phyloP scores from a whole-genome alignment of 2,329 filamentous ascomycete genomes.

The Capronia coronata region DNA sequence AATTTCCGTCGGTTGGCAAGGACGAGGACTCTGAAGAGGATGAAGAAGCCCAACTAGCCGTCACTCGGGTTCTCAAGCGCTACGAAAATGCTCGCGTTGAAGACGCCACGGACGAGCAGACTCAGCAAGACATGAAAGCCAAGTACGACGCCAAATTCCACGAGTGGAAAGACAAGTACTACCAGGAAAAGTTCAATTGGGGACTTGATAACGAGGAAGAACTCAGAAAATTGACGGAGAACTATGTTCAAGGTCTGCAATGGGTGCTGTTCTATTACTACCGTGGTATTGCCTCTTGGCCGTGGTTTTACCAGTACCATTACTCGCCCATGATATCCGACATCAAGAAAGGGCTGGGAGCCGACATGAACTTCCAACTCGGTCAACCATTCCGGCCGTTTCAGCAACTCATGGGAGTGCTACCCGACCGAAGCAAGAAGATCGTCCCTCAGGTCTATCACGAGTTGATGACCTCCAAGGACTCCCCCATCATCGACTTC shows the following conservation, averaged over 20 bases:
- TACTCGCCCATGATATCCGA: constrained; percentile 97
- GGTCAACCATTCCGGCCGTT: constrained; percentile 93
- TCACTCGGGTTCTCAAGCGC: constrained; percentile 76
- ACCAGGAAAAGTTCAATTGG: constrained; percentile 87
- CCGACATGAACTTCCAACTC: constrained; percentile 84
- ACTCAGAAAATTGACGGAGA: constrained; percentile 76
- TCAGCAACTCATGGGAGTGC: constrained; percentile 95
- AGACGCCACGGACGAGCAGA: constrained; percentile 71
- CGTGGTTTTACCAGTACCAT: constrained; percentile 96
- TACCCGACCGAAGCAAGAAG: constrained; percentile 93
- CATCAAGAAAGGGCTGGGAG: constrained; percentile 77
- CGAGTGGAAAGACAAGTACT: constrained; percentile 93
- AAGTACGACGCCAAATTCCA: constrained; percentile 87
- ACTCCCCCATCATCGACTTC: constrained; percentile 94
- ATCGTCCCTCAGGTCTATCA: constrained; percentile 87
- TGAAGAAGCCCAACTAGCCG: constrained; percentile 74
- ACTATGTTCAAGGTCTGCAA: constrained; percentile 94
- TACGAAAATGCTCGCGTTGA: constrained; percentile 87
- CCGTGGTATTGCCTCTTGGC: constrained; percentile 92
- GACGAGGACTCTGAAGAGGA: constrained; percentile 69
- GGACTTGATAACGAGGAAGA: constrained; percentile 71
- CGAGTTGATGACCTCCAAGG: constrained; percentile 81
- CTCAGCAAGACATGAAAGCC: constrained; percentile 68
- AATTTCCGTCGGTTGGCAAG: constrained; percentile 45
- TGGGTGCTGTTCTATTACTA: constrained; percentile 99